Percentiles rank a stretch among this genome's conserved stretches.
Evolutionary conservation across 257 asterid genomes (phyloP).

Genomic region (Cruciata laevipes): DNA sequence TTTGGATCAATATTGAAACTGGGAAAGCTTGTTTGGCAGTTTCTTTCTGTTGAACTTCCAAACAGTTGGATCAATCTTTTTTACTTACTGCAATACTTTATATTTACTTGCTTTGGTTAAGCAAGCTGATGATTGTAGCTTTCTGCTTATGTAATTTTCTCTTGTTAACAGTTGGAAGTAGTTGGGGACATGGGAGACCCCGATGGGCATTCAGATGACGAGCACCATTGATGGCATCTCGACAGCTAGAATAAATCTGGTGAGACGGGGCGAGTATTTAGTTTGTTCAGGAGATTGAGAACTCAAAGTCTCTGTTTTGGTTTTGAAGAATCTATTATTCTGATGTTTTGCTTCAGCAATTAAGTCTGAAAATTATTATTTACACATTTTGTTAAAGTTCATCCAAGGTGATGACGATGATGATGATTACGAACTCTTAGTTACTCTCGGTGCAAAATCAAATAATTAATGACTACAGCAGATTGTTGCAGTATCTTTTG

Average conservation of each 20-base stretch:
- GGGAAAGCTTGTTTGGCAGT: background rate
- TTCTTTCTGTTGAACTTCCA: background rate
- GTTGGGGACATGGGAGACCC: slow-evolving; percentile 92
- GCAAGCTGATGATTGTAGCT: background rate
- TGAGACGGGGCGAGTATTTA: slow-evolving; percentile 25
- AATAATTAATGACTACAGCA: slow-evolving; percentile 34
- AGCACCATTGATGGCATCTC: slow-evolving; percentile 45
- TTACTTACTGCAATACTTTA: background rate
- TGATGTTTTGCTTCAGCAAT: slow-evolving; percentile 38
- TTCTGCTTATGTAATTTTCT: background rate
- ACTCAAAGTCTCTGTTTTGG: slow-evolving; percentile 33
- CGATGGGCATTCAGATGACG: slow-evolving; percentile 75
- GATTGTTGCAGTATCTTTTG: background rate
- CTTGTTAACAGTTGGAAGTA: slow-evolving; percentile 60
- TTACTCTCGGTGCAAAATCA: slow-evolving; percentile 27
- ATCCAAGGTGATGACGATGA: slow-evolving; percentile 19
- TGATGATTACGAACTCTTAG: slow-evolving; percentile 21
- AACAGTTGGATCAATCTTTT: too few species aligned
- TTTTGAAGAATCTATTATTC: slow-evolving; percentile 31
- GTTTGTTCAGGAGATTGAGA: slow-evolving; percentile 41
- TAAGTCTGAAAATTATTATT: slow-evolving; percentile 22
- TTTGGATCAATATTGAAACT: background rate
- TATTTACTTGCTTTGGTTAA: background rate
- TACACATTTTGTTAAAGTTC: slow-evolving; percentile 10
- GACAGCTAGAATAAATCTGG: slow-evolving; percentile 46